Evolutionary conservation across 2,329 filamentous ascomycete genomes (phyloP), one percentile per base, ranked within the genome.

Genomic region (Arthrinium puccinioides): DNA sequence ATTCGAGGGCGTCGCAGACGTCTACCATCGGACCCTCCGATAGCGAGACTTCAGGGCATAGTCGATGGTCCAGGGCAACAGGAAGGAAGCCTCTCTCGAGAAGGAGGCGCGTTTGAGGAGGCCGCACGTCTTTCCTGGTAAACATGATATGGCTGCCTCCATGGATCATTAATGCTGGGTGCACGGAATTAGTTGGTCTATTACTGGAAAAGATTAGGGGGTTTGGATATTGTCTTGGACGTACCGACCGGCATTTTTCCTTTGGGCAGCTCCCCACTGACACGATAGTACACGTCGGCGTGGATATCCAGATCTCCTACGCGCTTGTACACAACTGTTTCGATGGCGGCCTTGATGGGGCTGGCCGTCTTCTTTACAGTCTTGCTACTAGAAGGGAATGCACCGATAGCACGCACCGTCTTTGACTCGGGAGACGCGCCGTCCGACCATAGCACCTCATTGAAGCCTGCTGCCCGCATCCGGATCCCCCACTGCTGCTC

Each of bases 21-120:
- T 75, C 72, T 2, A 39, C 42, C 51, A 74, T 62, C 0, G 71
- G 57, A 0, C 71, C 72, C 1, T 69, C 59, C 3, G 53, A 31
- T 6, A 75, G 45, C 14, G 52, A 63, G 3, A 60, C 53, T 28
- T 73, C 67, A 0, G 70, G 71, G 40, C 69, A 74, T 1, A 74
- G 57, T 0, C 69, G 51, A 41, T 73, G 69, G 44, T 74, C 70
- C 0, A 73, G 35, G 43, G 63, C 69, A 8, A 75, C 51, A 0
- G 70, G 69, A 1, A 74, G 48, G 21, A 72, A 59, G 0, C 66
- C 66, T 3, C 48, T 39, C 1, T 50, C 39, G 0, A 71, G 52
- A 0, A 73, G 55, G 2, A 53, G 38, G 4, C 45, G 32, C 0
- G 54, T 63, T 32, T 73, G 70, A 3, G 38, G 25, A 2, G 55